A percentile compares a stretch with the other conserved stretches of the same genome.
Conservation (phyloP, 2,329 filamentous ascomycete species). For the Lachnum nothofagi region DNA sequence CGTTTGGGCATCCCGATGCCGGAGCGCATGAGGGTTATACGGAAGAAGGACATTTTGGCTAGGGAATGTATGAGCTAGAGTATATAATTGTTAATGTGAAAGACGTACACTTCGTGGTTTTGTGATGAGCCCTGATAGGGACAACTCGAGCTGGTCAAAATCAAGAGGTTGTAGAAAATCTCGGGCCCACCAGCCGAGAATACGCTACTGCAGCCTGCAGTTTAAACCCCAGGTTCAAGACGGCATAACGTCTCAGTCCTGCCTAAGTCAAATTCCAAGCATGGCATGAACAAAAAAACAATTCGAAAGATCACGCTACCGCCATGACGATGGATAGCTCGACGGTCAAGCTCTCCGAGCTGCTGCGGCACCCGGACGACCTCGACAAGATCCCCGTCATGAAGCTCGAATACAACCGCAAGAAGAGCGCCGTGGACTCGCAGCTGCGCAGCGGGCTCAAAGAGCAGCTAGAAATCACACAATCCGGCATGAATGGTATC, state of each 20-base stretch:
- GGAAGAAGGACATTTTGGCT: conserved; percentile 57
- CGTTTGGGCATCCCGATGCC: conserved; percentile 65
- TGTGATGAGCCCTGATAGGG: conserved; percentile 3
- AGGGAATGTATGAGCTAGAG: background rate
- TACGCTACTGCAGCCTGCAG: background rate
- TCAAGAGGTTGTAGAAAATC: conserved; percentile 14
- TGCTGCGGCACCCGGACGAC: conserved; percentile 92
- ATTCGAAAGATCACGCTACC: conserved; percentile 2
- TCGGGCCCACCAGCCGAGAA: background rate
- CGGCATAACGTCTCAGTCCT: conserved; percentile 8
- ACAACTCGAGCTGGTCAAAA: conserved; percentile 1
- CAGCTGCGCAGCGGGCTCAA: conserved; percentile 83
- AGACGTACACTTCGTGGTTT: too few relatives aligned
- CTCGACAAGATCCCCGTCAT: conserved; percentile 89
- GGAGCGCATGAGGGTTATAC: conserved; percentile 67
- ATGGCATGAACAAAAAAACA: conserved; percentile 20
- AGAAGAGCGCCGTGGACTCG: conserved; percentile 85
- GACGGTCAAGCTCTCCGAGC: conserved; percentile 70
- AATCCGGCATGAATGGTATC: conserved; percentile 85
- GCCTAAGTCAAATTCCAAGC: background rate
- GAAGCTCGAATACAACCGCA: conserved; percentile 88
- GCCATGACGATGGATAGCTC: conserved; percentile 33
- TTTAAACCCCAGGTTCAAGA: conserved; percentile 13
- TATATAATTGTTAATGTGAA: background rate
- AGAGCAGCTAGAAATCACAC: conserved; percentile 90